A percentile compares a stretch with the other conserved stretches of the same genome.
phyloP scores from a whole-genome alignment of 2,329 filamentous ascomycete species.

The Clarireedia hainanense region DNA sequence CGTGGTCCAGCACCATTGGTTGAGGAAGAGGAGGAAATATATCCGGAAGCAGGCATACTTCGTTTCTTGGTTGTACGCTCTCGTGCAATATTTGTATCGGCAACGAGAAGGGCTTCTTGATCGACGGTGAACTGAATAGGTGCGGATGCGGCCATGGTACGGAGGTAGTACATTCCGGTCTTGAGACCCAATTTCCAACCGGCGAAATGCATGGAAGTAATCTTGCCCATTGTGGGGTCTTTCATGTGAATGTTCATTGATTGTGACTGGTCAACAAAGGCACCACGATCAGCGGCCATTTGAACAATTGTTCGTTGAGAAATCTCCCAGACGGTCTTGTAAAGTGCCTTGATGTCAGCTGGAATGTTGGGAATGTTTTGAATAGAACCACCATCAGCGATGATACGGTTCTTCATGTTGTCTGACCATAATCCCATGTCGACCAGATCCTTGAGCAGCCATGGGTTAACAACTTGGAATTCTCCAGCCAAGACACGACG shows the following conservation, averaged over 20 bases:
- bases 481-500: slow-evolving; percentile 95
- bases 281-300: slow-evolving; percentile 97
- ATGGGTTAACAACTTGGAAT: slow-evolving; percentile 99
- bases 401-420: slow-evolving; percentile 99
- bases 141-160: slow-evolving; percentile 91
- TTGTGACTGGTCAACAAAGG: slow-evolving; percentile 98
- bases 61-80: slow-evolving; percentile 60
- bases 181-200: slow-evolving; percentile 99
- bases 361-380: slow-evolving; percentile 97
- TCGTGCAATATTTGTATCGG: slow-evolving; percentile 70
- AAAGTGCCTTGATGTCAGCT: slow-evolving; percentile 87
- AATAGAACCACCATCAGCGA: slow-evolving; percentile 89
- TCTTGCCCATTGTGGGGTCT: slow-evolving; percentile 99
- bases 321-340: slow-evolving; percentile 99
- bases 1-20: slow-evolving; percentile 48
- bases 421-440: slow-evolving; percentile 98
- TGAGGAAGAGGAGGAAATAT: slow-evolving; percentile 42
- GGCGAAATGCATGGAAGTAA: slow-evolving; percentile 98
- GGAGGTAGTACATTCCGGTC: slow-evolving; percentile 99
- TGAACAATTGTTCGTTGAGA: slow-evolving; percentile 91
- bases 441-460: slow-evolving; percentile 95
- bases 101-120: slow-evolving; percentile 84
- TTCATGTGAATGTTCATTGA: slow-evolving; percentile 99
- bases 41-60: slow-evolving; percentile 41
- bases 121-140: slow-evolving; percentile 99